Evolutionary conservation across 2,329 filamentous ascomycete genomes (phyloP), one percentile per base, ranked within the genome.

Genomic region (Exophiala mesophila): DNA sequence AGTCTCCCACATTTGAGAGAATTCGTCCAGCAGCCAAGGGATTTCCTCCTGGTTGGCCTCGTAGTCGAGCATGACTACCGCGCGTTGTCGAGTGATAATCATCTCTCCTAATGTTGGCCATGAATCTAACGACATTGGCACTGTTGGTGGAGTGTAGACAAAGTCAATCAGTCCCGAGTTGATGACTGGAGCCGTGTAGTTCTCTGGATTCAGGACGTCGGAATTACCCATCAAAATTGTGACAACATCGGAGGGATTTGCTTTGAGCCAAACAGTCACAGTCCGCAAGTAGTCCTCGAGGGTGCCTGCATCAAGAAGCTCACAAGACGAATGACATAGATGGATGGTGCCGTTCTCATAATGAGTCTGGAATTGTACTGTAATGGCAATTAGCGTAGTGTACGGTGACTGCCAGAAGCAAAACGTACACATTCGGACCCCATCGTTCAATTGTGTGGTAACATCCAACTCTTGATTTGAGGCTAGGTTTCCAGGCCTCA

Each of bases 1-100:
- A 1, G 88, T 90, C 67, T 96, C 87, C 85, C 86, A 95, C 67
- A 94, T 76, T 59, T 94, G 85, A 4, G 77, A 77, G 68, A 95
- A 96, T 64, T 96, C 75, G 62, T 94, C 86, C 29, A 95, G 72
- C 30, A 95, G 75, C 78, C 87, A 96, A 0, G 89, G 88, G 13
- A 87, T 82, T 15, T 74, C 72, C 1, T 72, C 77, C 64, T 94
- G 85, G 61, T 95, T 81, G 52, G 88, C 85, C 52, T 82, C 71
- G 68, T 94, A 94, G 66, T 94, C 88, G 67, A 94, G 76, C 65
- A 92, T 88, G 63, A 92, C 74, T 50, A 94, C 74, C 2, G 85
- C 82, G 8, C 87, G 77, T 63, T 86, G 79, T 44, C 78, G 76
- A 15, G 61, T 67, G 7, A 88, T 61, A 52, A 94, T 88, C 75